phyloP scores from a whole-genome alignment of 805 yeast species.

The Kazachstania africana region DNA sequence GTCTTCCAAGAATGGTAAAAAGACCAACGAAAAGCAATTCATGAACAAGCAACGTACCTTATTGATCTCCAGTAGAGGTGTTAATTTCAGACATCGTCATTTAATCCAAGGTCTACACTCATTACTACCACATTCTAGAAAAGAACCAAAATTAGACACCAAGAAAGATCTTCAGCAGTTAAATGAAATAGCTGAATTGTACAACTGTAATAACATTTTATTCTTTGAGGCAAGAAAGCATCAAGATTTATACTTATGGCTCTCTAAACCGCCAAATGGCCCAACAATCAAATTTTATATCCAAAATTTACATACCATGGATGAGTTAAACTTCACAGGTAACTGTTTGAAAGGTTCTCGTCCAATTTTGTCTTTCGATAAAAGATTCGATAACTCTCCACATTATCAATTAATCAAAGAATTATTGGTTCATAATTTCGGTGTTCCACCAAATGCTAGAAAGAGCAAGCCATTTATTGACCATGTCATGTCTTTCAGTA shows the following conservation, averaged over 20 bases:
- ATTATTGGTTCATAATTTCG: conserved; percentile 69
- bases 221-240: conserved; percentile 95
- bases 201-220: conserved; percentile 90
- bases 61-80: conserved; percentile 87
- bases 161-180: conserved; percentile 80
- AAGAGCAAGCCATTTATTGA: conserved; percentile 90
- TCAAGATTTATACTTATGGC: conserved; percentile 87
- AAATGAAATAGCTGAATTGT: conserved; percentile 91
- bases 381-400: conserved; percentile 54
- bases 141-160: conserved; percentile 91
- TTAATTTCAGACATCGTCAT: conserved; percentile 92
- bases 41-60: conserved; percentile 82
- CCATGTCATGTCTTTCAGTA: conserved; percentile 85
- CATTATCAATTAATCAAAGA: conserved; percentile 75
- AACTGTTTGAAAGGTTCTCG: conserved; percentile 92
- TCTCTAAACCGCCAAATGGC: conserved; percentile 94
- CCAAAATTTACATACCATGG: conserved; percentile 91
- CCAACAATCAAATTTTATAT: conserved; percentile 90
- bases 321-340: conserved; percentile 92
- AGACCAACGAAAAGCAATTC: conserved; percentile 35
- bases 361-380: conserved; percentile 84
- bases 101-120: conserved; percentile 68
- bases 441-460: conserved; percentile 91
- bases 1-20: conserved; percentile 16
- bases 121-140: conserved; percentile 86